phyloP scores from a whole-genome alignment of 192 early-diverging fungal genomes.

The Funneliformis mosseae region DNA sequence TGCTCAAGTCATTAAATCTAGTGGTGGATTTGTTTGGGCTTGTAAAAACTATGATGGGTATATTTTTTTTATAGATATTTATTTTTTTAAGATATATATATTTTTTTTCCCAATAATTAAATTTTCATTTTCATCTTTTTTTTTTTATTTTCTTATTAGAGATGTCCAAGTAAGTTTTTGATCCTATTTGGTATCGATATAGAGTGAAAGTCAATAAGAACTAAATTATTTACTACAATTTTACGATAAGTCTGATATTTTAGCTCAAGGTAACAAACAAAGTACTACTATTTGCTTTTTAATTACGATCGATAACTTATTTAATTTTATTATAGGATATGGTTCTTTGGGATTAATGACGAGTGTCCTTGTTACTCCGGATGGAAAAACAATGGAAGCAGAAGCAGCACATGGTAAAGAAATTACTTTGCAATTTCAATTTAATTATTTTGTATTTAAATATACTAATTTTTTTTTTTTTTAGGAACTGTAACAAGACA shows the following conservation, averaged over 20 bases:
- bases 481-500: conserved; percentile 88
- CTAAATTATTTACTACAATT: background rate
- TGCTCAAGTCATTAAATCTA: conserved; percentile 92
- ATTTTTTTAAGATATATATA: no score
- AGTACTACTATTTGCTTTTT: background rate
- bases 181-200: background rate
- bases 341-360: conserved; percentile 97
- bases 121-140: background rate
- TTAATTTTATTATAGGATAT: conserved; percentile 48
- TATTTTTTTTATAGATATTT: no score
- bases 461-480: background rate
- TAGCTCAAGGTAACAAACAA: conserved; percentile 70
- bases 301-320: background rate
- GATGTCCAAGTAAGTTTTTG: conserved; percentile 10
- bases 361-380: conserved; percentile 89
- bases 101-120: background rate
- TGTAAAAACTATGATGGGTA: conserved; percentile 96
- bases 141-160: background rate
- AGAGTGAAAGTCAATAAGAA: background rate
- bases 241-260: conserved; percentile 73
- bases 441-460: background rate
- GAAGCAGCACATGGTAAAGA: conserved; percentile 85
- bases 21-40: conserved; percentile 91
- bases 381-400: conserved; percentile 87
- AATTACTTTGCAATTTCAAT: no score